Percentiles rank a stretch among this genome's conserved stretches.
Conservation (phyloP, 106 monocot genomes). For the Platanthera guangdongensis region DNA sequence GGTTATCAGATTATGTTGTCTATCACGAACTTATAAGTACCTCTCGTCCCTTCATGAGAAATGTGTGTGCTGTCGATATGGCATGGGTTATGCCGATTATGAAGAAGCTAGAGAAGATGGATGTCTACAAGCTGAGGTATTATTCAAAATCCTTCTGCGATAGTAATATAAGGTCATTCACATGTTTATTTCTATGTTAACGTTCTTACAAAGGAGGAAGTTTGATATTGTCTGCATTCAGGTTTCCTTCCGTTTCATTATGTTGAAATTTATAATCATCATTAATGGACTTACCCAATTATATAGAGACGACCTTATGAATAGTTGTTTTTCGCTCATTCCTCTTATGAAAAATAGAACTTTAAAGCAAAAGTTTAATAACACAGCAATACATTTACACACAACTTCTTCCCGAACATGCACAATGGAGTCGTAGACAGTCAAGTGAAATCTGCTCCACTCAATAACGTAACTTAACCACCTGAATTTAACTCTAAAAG, state of each 20-base stretch:
- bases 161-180: not conserved
- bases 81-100: conserved; percentile 72
- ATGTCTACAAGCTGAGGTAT: conserved; percentile 80
- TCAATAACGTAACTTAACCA: too few relatives aligned
- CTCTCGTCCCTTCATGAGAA: conserved; percentile 88
- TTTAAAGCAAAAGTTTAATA: too few relatives aligned
- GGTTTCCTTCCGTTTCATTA: not conserved
- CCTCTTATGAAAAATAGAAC: too few relatives aligned
- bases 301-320: too few relatives aligned
- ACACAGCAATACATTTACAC: too few relatives aligned
- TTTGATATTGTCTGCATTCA: not conserved
- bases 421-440: too few relatives aligned
- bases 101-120: conserved; percentile 78
- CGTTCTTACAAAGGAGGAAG: not conserved
- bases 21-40: conserved; percentile 89
- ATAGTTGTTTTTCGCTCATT: too few relatives aligned
- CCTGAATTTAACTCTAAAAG: too few relatives aligned
- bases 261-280: not conserved
- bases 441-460: too few relatives aligned
- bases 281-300: too few relatives aligned
- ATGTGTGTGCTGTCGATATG: conserved; percentile 87
- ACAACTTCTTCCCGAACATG: too few relatives aligned
- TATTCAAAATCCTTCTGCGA: not conserved
- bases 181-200: not conserved
- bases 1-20: conserved; percentile 79